Conservation (phyloP, 2,329 filamentous ascomycete genomes). For the Penicillium crustosum region DNA sequence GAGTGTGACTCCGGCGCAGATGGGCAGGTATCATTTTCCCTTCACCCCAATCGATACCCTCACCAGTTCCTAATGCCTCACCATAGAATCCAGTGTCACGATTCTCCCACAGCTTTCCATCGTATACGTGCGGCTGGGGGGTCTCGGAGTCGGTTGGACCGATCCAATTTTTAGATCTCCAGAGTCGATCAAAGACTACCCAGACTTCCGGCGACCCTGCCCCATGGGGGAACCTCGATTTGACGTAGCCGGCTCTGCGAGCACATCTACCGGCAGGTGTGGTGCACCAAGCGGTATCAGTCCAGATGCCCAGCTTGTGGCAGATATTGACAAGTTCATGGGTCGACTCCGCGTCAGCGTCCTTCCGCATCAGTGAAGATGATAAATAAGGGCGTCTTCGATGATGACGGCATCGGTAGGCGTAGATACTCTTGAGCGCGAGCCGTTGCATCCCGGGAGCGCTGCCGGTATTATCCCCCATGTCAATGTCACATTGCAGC, state of each 20-base stretch:
- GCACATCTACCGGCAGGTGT: slow-evolving; percentile 58
- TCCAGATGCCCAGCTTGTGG: slow-evolving; percentile 60
- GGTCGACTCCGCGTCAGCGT: slow-evolving; percentile 61
- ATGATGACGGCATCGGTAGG: slow-evolving; percentile 63
- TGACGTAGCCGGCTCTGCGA: slow-evolving; percentile 57
- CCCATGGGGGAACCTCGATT: slow-evolving; percentile 52
- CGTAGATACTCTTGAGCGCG: slow-evolving; percentile 60
- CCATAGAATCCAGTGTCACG: slow-evolving; percentile 55
- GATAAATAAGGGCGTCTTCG: slow-evolving; percentile 60
- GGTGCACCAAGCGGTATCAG: slow-evolving; percentile 62
- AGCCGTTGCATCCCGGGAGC: slow-evolving; percentile 41
- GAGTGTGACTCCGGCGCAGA: slow-evolving; percentile 53
- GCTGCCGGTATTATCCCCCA: slow-evolving; percentile 40
- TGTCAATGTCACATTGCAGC: slow-evolving; percentile 46
- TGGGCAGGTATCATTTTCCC: slow-evolving; percentile 57
- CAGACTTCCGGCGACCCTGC: slow-evolving; percentile 56
- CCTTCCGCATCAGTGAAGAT: slow-evolving; percentile 54
- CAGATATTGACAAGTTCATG: slow-evolving; percentile 61
- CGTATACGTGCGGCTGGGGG: slow-evolving; percentile 37
- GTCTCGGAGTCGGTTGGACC: slow-evolving; percentile 41
- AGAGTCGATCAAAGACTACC: slow-evolving; percentile 62
- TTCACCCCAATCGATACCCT: slow-evolving; percentile 47
- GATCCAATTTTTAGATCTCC: slow-evolving; percentile 60
- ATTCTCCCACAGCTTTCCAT: slow-evolving; percentile 58
- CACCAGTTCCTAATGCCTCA: slow-evolving; percentile 55